Base-by-base conservation (phyloP, 2,329 filamentous ascomycete genomes). In the Fonsecaea nubica region DNA sequence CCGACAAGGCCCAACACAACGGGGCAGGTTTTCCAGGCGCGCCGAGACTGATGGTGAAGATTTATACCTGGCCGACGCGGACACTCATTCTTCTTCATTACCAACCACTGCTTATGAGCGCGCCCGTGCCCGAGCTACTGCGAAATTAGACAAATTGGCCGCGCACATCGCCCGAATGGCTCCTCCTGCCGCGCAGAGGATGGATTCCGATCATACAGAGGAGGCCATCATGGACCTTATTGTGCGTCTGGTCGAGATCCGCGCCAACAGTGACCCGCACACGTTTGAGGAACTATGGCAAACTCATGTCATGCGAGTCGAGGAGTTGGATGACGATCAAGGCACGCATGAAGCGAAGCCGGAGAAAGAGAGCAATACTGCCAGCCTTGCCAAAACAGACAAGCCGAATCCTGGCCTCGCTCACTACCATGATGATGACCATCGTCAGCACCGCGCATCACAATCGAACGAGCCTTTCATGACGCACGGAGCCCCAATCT, bases 141-240 rank as follows among this genome's bases (percentile, higher is more conserved):
- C 35, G 50, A 62, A 62, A 21, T 8, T 62, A 21, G 59, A 62
- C 18, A 42, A 56, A 3, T n/a, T 55, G 21, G 25, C 32, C 33
- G 30, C 33, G 30, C 42, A 53, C 25, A 18, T 60, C 33, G 18
- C 52, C 12, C n/a, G 18, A n/a, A 56, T 32, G 42, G 42, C 60
- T 36, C 18, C 62, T 35, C 18, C 25, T 25, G 2, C 50, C 10
- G 40, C 13, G n/a, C 18, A 45, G n/a, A 45, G 48, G 10, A 54
- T 70, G 67, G 65, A 40, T 33, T 52, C 36, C 15, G 56, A 58
- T 15, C 32, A 66, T 58, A 61, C 62, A 12, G 64, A 68, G 38
- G 54, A 64, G 5, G 69, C 62, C 3, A 68, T 72, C 42, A 18
- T 64, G 45, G 58, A 66, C n/a, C 48, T 71, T 15, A 62, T 68